A percentile compares a stretch with the other conserved stretches of the same genome.
Conservation (phyloP, 208 protist species). For the Trypanosoma congolense region DNA sequence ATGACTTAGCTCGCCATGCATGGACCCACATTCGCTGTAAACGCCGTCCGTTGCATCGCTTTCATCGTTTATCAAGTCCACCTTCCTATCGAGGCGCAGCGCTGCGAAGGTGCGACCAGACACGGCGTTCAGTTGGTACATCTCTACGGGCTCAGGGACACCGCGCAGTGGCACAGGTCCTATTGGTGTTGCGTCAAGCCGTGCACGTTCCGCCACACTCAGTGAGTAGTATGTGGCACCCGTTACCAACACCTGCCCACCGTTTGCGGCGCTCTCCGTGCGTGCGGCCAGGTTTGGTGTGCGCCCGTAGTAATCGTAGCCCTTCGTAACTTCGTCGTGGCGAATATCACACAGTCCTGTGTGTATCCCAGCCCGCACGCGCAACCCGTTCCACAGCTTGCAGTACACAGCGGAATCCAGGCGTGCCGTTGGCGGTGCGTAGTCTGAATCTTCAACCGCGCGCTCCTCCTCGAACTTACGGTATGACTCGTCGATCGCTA, state of each 20-base stretch:
- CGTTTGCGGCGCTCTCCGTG: constrained; percentile 6
- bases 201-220: neutral
- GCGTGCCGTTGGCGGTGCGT: constrained; percentile 20
- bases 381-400: constrained; percentile 33
- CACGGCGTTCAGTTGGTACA: constrained; percentile 23
- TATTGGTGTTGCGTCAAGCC: constrained; percentile 10
- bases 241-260: constrained; percentile 7
- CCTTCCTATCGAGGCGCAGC: constrained; percentile 1
- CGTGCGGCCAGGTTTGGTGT: constrained; percentile 3
- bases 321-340: constrained; percentile 7
- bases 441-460: constrained; percentile 5
- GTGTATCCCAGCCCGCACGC: constrained; percentile 57
- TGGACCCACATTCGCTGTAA: neutral
- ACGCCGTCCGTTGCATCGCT: neutral
- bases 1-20: neutral
- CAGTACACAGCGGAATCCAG: constrained; percentile 20
- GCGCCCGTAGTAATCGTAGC: constrained; percentile 5
- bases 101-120: constrained; percentile 2
- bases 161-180: constrained; percentile 38
- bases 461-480: constrained; percentile 30
- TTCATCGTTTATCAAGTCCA: neutral
- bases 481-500: constrained; percentile 35
- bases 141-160: constrained; percentile 38
- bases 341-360: constrained; percentile 5
- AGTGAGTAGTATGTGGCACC: neutral